These are phyloP conservation scores for Dactylorhiza incarnata DNA, from an alignment of 106 monocot species.

Conservation along the genomic window DNA sequence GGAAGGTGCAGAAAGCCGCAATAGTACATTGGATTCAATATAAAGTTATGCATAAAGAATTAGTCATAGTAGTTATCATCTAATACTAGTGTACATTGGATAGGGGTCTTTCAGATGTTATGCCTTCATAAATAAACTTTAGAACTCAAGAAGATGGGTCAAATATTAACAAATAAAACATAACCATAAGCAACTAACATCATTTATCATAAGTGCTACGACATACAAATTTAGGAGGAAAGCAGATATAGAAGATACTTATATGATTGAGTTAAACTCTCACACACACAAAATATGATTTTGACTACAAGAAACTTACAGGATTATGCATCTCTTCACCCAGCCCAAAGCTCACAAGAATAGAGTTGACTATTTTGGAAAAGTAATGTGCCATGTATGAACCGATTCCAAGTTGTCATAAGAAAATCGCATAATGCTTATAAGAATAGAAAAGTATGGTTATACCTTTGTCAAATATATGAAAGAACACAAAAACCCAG, in stretches of 20 bases:
- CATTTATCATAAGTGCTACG: no score
- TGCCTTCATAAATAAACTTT: neutral
- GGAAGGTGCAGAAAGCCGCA: constrained; percentile 78
- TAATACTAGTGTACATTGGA: neutral
- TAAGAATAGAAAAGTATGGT: neutral
- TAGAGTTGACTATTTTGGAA: constrained; percentile 63
- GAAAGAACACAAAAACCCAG: neutral
- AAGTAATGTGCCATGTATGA: constrained; percentile 87
- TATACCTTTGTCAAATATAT: neutral
- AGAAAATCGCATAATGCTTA: neutral
- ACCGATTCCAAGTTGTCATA: constrained; percentile 77
- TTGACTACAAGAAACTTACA: constrained; percentile 38
- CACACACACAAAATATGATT: neutral
- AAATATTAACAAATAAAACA: no score
- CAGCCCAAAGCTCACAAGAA: constrained; percentile 74
- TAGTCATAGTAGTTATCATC: neutral
- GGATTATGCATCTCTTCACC: constrained; percentile 90
- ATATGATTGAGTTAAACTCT: neutral
- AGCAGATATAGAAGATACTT: neutral
- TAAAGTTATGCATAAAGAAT: neutral
- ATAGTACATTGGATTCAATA: constrained; percentile 90
- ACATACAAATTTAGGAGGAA: neutral
- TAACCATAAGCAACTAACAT: no score
- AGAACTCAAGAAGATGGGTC: neutral
- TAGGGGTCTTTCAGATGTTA: neutral